Base-by-base conservation (phyloP, 306 rosid genomes). In the Trifolium dubium region DNA sequence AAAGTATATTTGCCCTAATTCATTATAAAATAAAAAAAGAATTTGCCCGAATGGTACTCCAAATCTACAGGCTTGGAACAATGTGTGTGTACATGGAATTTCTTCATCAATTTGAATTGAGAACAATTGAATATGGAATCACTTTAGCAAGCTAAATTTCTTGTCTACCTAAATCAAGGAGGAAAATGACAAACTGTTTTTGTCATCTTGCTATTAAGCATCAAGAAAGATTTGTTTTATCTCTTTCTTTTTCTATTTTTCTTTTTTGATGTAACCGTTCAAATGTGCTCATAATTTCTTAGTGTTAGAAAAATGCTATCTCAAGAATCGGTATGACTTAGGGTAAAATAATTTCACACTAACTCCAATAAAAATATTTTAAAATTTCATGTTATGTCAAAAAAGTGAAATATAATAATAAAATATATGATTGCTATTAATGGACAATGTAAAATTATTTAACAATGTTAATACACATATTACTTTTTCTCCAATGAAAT, bases 81-180 rank as follows among this genome's bases (percentile, higher is more conserved):
- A 23, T 23, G 23, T 23, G 23, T 54, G 69, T 18, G 64, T n/a
- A 47, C 55, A 56, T 43, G 34, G 70, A 23, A 74, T 11, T 74
- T 51, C 10, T 34, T 10, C 35, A 5, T 19, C 62, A 56, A 72
- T 18, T 65, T 44, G 50, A 40, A 1, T 30, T 15, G 62, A 73
- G 62, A 61, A 29, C 3, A 55, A 55, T 79, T 71, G 54, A 71
- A 54, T 28, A 46, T 55, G 32, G 55, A 72, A 64, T 71, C 46
- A 32, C 41, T 53, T 40, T 13, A 19, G 63, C 49, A 70, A 76
- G 32, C 13, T 12, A 56, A 43, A 55, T 18, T 18, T 58, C 37
- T 10, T 37, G 15, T 62, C 67, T 78, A 49, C 70, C 67, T 34
- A 70, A 30, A 66, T 71, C 72, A 71, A 71, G 4, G 46, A 11